phyloP scores from a whole-genome alignment of 768 basidiomycete genomes.

The Clathrus columnatus region DNA sequence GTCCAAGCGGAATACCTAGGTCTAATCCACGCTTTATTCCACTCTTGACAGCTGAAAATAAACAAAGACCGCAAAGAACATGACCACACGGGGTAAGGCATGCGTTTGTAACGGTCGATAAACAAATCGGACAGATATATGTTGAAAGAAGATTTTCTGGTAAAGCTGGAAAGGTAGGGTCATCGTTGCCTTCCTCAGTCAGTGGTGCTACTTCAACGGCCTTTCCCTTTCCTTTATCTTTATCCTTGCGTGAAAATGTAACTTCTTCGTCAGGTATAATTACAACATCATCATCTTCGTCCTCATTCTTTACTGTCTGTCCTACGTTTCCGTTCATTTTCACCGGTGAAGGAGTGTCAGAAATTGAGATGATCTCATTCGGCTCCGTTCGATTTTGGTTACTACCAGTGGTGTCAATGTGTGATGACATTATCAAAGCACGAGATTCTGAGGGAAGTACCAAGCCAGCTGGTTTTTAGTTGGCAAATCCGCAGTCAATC shows the following conservation, averaged over 20 bases:
- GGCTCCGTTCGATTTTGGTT: not conserved
- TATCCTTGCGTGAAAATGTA: not conserved
- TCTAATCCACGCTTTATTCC: constrained; percentile 41
- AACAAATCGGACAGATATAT: constrained; percentile 78
- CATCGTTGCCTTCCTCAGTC: not conserved
- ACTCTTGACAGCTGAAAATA: constrained; percentile 64
- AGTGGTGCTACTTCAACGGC: not conserved
- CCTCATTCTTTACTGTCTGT: not conserved
- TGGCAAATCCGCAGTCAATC: not conserved
- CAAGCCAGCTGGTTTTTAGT: not conserved
- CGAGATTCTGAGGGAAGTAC: constrained; percentile 2
- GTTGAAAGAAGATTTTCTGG: constrained; percentile 34
- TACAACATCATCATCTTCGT: not conserved
- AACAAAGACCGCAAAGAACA: constrained; percentile 66
- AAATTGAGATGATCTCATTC: not conserved
- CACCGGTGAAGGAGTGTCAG: not conserved
- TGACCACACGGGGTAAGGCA: constrained; percentile 77
- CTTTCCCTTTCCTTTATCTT: not conserved
- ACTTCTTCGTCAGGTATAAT: not conserved
- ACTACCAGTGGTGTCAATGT: not conserved
- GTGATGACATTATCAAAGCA: not conserved
- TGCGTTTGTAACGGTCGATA: constrained; percentile 64
- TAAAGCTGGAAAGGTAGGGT: not conserved
- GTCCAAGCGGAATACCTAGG: not conserved
- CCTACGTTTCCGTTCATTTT: not conserved